Percentiles rank a stretch among this genome's conserved stretches.
These are phyloP conservation scores for Suhomyces anneliseae DNA, from an alignment of 1,139 yeast species.

Conservation along the genomic window DNA sequence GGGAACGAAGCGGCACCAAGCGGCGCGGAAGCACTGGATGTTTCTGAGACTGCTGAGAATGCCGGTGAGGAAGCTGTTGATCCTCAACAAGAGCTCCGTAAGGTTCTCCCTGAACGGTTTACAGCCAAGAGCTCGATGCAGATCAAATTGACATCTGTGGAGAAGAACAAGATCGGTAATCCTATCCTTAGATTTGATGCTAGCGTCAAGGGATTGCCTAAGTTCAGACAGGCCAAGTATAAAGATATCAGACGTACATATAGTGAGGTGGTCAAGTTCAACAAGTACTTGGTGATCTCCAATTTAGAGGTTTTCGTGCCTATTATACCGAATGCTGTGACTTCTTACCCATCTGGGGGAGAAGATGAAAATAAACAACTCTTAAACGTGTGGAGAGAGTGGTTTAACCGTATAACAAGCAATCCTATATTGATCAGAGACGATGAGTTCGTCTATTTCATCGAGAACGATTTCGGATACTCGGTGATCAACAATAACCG, in stretches of 20 bases:
- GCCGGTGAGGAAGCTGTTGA: background rate
- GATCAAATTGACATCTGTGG: slow-evolving; percentile 34
- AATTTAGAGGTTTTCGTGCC: slow-evolving; percentile 95
- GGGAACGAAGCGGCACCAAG: too few species aligned
- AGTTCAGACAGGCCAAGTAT: slow-evolving; percentile 69
- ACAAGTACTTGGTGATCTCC: slow-evolving; percentile 73
- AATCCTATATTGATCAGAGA: slow-evolving; percentile 82
- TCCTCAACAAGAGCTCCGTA: slow-evolving; percentile 41
- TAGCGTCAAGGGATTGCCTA: slow-evolving; percentile 57
- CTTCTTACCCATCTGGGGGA: slow-evolving; percentile 80
- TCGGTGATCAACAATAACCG: slow-evolving; percentile 60
- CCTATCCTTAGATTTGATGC: slow-evolving; percentile 48
- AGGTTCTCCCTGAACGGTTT: slow-evolving; percentile 53
- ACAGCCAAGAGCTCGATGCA: slow-evolving; percentile 32
- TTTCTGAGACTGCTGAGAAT: background rate
- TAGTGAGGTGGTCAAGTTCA: slow-evolving; percentile 72
- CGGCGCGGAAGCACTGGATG: slow-evolving; percentile 1
- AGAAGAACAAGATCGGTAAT: slow-evolving; percentile 42
- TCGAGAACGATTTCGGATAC: slow-evolving; percentile 86
- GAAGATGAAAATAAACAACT: slow-evolving; percentile 74
- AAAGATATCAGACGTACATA: slow-evolving; percentile 80
- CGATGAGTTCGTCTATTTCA: slow-evolving; percentile 83
- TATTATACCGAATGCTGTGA: slow-evolving; percentile 69
- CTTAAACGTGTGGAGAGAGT: slow-evolving; percentile 65
- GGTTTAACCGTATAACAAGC: slow-evolving; percentile 75